Base-by-base conservation (phyloP, 805 yeast genomes). In the Myxozyma udenii region DNA sequence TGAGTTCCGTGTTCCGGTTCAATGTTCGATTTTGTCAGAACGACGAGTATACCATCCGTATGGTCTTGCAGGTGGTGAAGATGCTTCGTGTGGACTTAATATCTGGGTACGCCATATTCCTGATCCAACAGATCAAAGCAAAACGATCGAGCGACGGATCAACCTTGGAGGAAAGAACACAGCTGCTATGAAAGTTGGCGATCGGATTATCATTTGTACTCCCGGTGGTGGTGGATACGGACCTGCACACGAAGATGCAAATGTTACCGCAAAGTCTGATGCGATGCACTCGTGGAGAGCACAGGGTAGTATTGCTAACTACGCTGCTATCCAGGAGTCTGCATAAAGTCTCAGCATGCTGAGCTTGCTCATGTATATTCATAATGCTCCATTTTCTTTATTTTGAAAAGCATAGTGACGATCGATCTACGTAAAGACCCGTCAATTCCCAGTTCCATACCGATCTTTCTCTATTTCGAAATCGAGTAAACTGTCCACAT, bases 221-320 rank as follows among this genome's bases (percentile, higher is more conserved):
- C 95, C 95, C 1, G 95, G 95, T 40, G 95, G 93, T 28, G 95
- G 93, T 40, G 95, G 89, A 0, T 86, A 74, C 66, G 95, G 95
- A 32, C 35, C 53, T 12, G 38, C 41, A 18, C 50, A 56, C 26
- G 25, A 38, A 12, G 46, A 41, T 12, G 55, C 53, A n/a, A 60
- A 42, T 7, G 41, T 22, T 14, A 25, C 21, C 4, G 14, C 45
- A 11, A 19, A 28, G 19, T 12, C 4, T 2, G 60, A 57, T 44
- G 49, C 58, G 6, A 52, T 37, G 18, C 12, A 35, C 4, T 37
- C n/a, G 12, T 55, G 60, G 60, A 24, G 60, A 18, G 60, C 49
- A 26, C 60, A 55, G 33, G 60, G 60, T 16, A 55, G 58, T 41
- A 44, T 54, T 19, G 44, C 58, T 9, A 48, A 38, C 18, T 55